Conservation (phyloP, 345 rosid species). For the Melaleuca quinquenervia region DNA sequence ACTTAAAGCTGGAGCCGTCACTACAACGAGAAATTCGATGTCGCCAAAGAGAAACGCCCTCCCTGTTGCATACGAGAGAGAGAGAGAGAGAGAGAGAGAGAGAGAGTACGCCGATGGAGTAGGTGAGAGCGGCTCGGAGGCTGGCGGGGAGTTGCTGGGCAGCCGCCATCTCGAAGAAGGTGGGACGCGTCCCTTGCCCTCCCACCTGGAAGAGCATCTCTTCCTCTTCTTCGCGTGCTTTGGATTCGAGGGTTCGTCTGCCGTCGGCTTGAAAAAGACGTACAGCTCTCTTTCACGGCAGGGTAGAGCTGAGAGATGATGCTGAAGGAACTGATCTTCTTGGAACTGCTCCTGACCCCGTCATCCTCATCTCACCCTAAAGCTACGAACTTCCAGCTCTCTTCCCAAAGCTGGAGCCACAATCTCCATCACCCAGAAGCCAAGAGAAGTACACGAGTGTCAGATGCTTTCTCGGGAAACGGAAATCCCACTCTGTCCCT, state of each 20-base stretch:
- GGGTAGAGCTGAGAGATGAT: not conserved
- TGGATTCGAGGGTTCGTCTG: not conserved
- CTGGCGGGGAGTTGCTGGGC: slow-evolving; percentile 99
- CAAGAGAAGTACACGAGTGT: rapidly evolving
- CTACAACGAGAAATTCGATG: not conserved
- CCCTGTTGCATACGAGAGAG: not conserved
- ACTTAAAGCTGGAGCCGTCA: not conserved
- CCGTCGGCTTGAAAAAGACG: not conserved
- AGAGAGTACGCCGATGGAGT: slow-evolving; percentile 72
- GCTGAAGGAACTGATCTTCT: not conserved
- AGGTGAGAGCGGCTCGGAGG: slow-evolving; percentile 91
- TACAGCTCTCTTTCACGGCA: not conserved
- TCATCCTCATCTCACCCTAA: not conserved
- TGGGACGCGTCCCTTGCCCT: slow-evolving; percentile 96
- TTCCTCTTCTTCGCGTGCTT: not conserved
- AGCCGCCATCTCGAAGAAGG: slow-evolving; percentile 99
- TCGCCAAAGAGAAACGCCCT: not conserved
- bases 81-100: not conserved
- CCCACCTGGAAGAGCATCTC: slow-evolving; percentile 96
- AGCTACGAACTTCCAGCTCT: not conserved
- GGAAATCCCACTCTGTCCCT: not conserved
- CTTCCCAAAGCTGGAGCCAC: not conserved
- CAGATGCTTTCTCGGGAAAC: not conserved
- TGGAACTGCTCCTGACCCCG: not conserved
- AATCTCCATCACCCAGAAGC: not conserved